Evolutionary conservation across 2,329 filamentous ascomycete species (phyloP).

Genomic region (Talaromyces atroroseus): DNA sequence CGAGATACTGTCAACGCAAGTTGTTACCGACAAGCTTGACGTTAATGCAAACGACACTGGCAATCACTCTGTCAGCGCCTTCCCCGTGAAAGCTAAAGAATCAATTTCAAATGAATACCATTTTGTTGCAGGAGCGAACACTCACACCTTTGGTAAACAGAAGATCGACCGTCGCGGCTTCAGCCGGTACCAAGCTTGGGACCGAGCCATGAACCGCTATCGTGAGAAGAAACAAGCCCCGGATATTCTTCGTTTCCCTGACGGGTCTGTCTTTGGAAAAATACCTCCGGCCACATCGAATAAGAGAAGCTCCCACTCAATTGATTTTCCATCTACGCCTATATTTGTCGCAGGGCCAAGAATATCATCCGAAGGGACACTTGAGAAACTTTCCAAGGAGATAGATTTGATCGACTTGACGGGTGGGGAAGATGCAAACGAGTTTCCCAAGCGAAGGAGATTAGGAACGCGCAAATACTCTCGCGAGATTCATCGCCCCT

Average conservation of each 20-base stretch:
- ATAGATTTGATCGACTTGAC: constrained; percentile 20
- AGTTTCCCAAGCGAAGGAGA: constrained; percentile 30
- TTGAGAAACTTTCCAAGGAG: constrained; percentile 21
- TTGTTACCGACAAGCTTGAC: constrained; percentile 30
- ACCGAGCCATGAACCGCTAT: constrained; percentile 39
- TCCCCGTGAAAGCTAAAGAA: constrained; percentile 21
- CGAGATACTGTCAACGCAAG: constrained; percentile 39
- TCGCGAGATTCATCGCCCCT: constrained; percentile 1
- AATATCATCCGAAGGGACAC: constrained; percentile 16
- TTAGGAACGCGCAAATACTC: constrained; percentile 22
- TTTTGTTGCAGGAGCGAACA: not conserved
- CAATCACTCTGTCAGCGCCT: constrained; percentile 32
- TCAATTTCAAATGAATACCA: constrained; percentile 1
- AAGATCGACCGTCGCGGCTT: constrained; percentile 40
- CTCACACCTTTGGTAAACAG: constrained; percentile 18
- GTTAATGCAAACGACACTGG: constrained; percentile 33
- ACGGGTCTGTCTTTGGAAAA: constrained; percentile 20
- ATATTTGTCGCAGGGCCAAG: constrained; percentile 30
- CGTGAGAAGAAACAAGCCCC: constrained; percentile 23
- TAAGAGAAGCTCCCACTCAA: constrained; percentile 16
- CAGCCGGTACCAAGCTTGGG: constrained; percentile 44
- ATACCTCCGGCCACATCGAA: constrained; percentile 16
- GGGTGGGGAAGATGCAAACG: constrained; percentile 18
- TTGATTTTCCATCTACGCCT: constrained; percentile 21
- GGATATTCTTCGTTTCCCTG: constrained; percentile 20